Percentiles rank a stretch among this genome's conserved stretches.
phyloP scores from a whole-genome alignment of 2,329 filamentous ascomycete genomes.

The Tolypocladium album region DNA sequence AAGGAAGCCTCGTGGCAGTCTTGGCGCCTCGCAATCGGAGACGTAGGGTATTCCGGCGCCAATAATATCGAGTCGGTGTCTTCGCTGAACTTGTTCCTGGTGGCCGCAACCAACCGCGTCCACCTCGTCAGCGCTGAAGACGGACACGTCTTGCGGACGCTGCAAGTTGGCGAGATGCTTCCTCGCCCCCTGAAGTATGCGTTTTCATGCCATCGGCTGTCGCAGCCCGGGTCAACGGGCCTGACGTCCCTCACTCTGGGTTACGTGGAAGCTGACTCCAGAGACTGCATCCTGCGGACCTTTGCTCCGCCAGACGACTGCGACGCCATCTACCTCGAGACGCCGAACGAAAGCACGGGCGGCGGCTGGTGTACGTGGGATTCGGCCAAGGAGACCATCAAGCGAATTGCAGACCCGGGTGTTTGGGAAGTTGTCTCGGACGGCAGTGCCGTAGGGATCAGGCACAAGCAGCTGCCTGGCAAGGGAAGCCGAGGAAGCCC shows the following conservation, averaged over 20 bases:
- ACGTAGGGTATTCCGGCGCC: slow-evolving; percentile 35
- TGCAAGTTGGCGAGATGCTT: slow-evolving; percentile 47
- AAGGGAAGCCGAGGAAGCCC: slow-evolving; percentile 6
- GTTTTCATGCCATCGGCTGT: slow-evolving; percentile 30
- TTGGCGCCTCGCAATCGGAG: slow-evolving; percentile 28
- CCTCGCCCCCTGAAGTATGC: slow-evolving; percentile 50
- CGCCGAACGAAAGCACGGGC: slow-evolving; percentile 19
- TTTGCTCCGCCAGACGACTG: slow-evolving; percentile 44
- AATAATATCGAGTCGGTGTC: slow-evolving; percentile 48
- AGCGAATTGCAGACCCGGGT: slow-evolving; percentile 50
- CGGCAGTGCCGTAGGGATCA: slow-evolving; percentile 53
- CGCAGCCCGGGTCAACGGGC: slow-evolving; percentile 42
- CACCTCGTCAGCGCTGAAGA: slow-evolving; percentile 42
- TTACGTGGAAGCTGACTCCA: slow-evolving; percentile 48
- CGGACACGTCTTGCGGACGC: slow-evolving; percentile 45
- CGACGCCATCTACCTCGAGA: slow-evolving; percentile 46
- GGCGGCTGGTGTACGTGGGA: slow-evolving; percentile 39
- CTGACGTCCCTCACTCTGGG: slow-evolving; percentile 53
- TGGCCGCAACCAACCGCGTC: slow-evolving; percentile 45
- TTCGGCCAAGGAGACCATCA: slow-evolving; percentile 38
- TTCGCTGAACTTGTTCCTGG: slow-evolving; percentile 47
- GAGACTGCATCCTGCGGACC: slow-evolving; percentile 54
- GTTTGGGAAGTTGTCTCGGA: slow-evolving; percentile 51
- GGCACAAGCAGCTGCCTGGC: slow-evolving; percentile 27
- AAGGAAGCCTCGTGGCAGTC: slow-evolving; percentile 37